Percentiles rank a stretch among this genome's conserved stretches.
These are phyloP conservation scores for Pelargonium exstipulatum DNA, from an alignment of 441 rosid species.

Conservation along the genomic window DNA sequence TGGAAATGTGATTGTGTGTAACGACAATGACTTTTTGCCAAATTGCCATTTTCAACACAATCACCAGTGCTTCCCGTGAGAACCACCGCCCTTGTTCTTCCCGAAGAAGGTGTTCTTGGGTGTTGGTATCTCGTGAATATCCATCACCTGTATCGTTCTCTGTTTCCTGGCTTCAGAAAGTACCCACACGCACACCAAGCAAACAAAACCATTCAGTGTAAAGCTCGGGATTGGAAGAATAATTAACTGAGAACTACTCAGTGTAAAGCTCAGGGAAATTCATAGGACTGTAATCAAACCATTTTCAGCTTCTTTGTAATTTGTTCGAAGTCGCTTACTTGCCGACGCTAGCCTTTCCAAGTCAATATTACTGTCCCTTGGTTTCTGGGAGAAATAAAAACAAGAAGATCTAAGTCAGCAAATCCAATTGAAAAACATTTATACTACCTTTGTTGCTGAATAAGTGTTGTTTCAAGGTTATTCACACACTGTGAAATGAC, in stretches of 20 bases:
- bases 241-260: not conserved
- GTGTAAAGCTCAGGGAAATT: not conserved
- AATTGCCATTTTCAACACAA: constrained; percentile 11
- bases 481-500: no score
- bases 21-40: not conserved
- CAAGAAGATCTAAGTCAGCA: not conserved
- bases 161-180: constrained; percentile 81
- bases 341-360: constrained; percentile 61
- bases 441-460: no score
- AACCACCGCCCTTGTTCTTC: constrained; percentile 70
- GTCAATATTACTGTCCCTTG: constrained; percentile 49
- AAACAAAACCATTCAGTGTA: constrained; percentile 17
- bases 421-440: not conserved
- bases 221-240: not conserved
- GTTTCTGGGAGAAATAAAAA: constrained; percentile 36
- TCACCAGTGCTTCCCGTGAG: constrained; percentile 91
- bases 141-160: constrained; percentile 98
- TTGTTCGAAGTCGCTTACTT: constrained; percentile 76
- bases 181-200: constrained; percentile 15
- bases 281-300: constrained; percentile 38
- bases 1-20: not conserved
- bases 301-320: constrained; percentile 80
- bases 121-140: constrained; percentile 89
- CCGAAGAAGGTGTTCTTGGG: constrained; percentile 80
- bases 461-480: no score